Evolutionary conservation across 2,329 filamentous ascomycete genomes (phyloP), one percentile per base, ranked within the genome.

Genomic region (Claviceps paspali): DNA sequence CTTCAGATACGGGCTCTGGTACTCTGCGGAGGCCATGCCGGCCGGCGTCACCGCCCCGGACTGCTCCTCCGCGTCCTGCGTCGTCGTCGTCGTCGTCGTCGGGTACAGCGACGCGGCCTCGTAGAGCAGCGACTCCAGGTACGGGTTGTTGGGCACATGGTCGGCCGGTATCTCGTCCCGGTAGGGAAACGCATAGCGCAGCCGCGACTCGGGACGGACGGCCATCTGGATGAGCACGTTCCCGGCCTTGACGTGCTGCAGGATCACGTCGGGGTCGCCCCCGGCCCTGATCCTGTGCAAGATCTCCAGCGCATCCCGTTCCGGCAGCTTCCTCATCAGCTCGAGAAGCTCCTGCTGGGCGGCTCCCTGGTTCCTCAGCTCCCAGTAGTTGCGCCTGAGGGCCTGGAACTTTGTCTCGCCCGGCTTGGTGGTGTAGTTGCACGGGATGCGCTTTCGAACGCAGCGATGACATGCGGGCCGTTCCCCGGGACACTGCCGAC

Each of bases 111-210:
- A 47, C 1, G 46, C 29, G 4, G 38, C 32, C 30, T 57, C 49
- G 19, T 51, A 54, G 2, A 57, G 9, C 3, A 49, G 9, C 4
- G 52, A 51, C 0, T 43, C 21, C 0, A 55, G 33, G 22, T 58
- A 56, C 0, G 48, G 47, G 14, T 50, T 57, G 18, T 50, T 24
- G 1, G 29, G 12, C 14, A 39, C 19, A 12, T 36, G 35, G 3
- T 32, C 31, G 4, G 26, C 34, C 0, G 48, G 51, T 47, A 55
- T 51, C 5, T 46, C 35, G 1, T 42, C 12, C 4, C 35, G 29
- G 31, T 60, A 61, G 0, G 59, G 61, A 26, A 65, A 61, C 31
- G 57, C 53, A 29, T 60, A 64, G 29, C 58, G 57, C 15, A 53
- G 51, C 1, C 56, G 47, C 2, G 56, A 50, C 41, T 64, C 59